Conservation (phyloP, 2,329 filamentous ascomycete genomes). For the Cladosporium sp. region DNA sequence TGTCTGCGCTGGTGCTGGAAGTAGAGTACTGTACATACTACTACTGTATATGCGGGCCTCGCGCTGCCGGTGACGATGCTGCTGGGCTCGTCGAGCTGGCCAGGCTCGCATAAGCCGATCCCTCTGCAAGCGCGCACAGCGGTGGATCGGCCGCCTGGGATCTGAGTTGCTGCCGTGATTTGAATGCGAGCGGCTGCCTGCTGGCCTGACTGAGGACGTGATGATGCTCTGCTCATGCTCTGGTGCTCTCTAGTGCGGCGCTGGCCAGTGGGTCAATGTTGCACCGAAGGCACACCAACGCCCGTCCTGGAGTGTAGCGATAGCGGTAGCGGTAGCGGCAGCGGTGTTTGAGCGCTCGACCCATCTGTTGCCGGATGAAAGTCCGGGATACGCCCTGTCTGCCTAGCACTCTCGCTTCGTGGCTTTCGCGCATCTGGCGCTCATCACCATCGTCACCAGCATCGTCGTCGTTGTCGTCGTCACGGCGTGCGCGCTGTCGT, state of each 20-base stretch:
- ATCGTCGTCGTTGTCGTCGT: too few species aligned
- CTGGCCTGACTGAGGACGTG: neutral
- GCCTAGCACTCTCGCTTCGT: neutral
- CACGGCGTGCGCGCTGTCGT: neutral
- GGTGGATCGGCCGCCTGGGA: conserved; percentile 10
- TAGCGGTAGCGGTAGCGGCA: neutral
- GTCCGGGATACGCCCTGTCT: neutral
- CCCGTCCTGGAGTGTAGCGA: neutral
- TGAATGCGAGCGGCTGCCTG: conserved; percentile 1
- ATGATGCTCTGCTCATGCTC: conserved; percentile 13
- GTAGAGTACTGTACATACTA: neutral
- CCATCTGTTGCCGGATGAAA: neutral
- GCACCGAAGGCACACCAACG: conserved; percentile 15
- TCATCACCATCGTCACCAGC: neutral
- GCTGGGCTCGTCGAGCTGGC: conserved; percentile 11
- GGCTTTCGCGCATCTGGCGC: neutral
- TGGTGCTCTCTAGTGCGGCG: conserved; percentile 17
- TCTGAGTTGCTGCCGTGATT: conserved; percentile 1
- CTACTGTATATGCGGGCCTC: conserved; percentile 6
- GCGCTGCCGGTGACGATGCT: conserved; percentile 10
- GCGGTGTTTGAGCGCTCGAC: conserved; percentile 5
- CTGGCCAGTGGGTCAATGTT: conserved; percentile 17
- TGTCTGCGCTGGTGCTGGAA: neutral
- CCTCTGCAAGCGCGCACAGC: neutral
- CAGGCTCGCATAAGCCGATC: conserved; percentile 17